Evolutionary conservation across 495 filamentous ascomycete genomes (phyloP), one percentile per base, ranked within the genome.

Genomic region (Sphaerosporella brunnea): DNA sequence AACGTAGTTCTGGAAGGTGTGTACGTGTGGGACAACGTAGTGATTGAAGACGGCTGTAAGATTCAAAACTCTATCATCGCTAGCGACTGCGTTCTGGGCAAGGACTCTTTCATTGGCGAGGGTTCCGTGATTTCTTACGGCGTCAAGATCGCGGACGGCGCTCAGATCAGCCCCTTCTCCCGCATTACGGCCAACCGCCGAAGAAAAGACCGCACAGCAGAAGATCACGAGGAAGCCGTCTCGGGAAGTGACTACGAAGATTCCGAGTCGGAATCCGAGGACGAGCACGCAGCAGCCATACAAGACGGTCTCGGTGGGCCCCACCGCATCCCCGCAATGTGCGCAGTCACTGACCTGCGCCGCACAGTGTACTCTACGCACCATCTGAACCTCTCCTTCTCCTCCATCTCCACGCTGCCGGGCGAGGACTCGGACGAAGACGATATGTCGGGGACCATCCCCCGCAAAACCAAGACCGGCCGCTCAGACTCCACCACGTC

Each of bases 1-100:
- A 79, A 88, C 52, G 85, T 87, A 21, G 71, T 63, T 34, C 75
- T 99, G 51, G 70, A 81, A 18, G 70, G 80, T 55, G 80, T 86
- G 9, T 88, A 90, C 56, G 78, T 99, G 52, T 99, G 92, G 90
- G 84, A 95, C 51, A 70, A 79, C 53, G 77, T 75, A 2, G 69
- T 72, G 2, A 75, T 99, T 53, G 77, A 72, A 0, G 83, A 95
- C 59, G 75, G 73, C 4, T 68, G 77, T 8, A 70, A 69, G n/a
- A 64, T 95, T 13, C 65, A 70, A 10, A 73, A 73, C 47, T 79
- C 86, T 5, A 77, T 99, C 24, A 65, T 96, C 46, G 90, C 83
- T 3, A 72, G 74, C 55, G 71, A 69, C 13, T 80, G 68, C 9
- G 68, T 71, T 0, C 61, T 99, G 16, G 84, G 87, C 3, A 79